Conservation (phyloP, 1,139 yeast species). For the Lizanozyma gosingica region DNA sequence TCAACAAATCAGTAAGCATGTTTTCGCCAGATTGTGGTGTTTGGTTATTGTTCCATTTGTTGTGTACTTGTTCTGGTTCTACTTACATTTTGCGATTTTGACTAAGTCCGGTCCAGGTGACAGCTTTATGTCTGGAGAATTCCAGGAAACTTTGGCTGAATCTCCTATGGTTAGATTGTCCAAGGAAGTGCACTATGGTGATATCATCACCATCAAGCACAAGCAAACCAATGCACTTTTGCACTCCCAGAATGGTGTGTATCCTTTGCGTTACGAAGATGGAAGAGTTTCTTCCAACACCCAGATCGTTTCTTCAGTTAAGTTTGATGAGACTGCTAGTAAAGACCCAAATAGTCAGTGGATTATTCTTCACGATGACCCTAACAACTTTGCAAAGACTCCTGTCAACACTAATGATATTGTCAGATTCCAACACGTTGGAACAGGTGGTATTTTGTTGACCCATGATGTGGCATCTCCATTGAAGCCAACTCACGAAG, state of each 20-base stretch:
- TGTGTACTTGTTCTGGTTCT: slow-evolving; percentile 88
- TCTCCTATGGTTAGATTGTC: slow-evolving; percentile 69
- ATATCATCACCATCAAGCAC: slow-evolving; percentile 67
- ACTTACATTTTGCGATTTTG: slow-evolving; percentile 76
- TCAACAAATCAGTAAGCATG: slow-evolving; percentile 54
- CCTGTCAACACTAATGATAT: slow-evolving; percentile 46
- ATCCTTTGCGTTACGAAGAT: slow-evolving; percentile 92
- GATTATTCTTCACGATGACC: slow-evolving; percentile 49
- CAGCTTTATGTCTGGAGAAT: slow-evolving; percentile 82
- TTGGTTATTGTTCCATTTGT: slow-evolving; percentile 74
- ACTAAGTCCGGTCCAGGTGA: slow-evolving; percentile 93
- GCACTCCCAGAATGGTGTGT: slow-evolving; percentile 67
- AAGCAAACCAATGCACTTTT: slow-evolving; percentile 65
- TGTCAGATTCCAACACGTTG: slow-evolving; percentile 74
- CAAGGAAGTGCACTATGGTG: slow-evolving; percentile 65
- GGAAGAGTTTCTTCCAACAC: slow-evolving; percentile 94
- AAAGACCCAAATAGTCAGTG: slow-evolving; percentile 69
- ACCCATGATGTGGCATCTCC: slow-evolving; percentile 99
- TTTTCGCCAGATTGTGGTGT: slow-evolving; percentile 64
- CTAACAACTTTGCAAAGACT: slow-evolving; percentile 13
- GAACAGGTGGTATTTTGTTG: slow-evolving; percentile 67
- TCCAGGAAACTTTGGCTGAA: slow-evolving; percentile 86
- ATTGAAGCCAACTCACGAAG: slow-evolving; percentile 80
- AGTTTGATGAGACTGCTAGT: slow-evolving; percentile 18
- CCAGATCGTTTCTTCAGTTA: slow-evolving; percentile 83